Conservation (phyloP, 148 eudicot species). For the Cornus suecica region DNA sequence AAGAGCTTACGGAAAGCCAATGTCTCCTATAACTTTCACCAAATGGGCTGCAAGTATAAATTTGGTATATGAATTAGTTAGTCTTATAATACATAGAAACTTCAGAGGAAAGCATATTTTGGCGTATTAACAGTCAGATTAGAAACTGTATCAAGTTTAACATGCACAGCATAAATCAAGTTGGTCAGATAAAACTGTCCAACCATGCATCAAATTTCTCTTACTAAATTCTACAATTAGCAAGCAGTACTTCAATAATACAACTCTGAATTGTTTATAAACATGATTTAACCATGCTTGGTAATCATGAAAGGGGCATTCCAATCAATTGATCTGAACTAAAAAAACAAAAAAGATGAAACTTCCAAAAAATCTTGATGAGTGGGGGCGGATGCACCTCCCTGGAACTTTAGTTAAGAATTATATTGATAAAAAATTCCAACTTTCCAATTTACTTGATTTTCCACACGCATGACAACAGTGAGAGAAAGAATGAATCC, state of each 20-base stretch:
- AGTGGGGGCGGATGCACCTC: background rate
- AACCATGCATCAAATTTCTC: background rate
- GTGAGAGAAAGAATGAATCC: background rate
- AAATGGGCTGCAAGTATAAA: background rate
- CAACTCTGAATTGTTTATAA: background rate
- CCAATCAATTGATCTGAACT: too few species aligned
- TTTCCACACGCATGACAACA: background rate
- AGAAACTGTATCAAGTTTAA: background rate
- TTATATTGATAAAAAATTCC: too few species aligned
- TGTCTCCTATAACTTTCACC: background rate
- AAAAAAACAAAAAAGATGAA: background rate
- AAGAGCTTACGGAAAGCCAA: background rate
- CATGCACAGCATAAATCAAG: too few species aligned
- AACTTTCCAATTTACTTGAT: too few species aligned
- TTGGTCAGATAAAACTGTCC: too few species aligned
- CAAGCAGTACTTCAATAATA: background rate
- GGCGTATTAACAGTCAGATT: too few species aligned
- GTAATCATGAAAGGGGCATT: too few species aligned
- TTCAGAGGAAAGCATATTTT: background rate
- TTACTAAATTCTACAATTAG: too few species aligned
- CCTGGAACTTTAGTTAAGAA: too few species aligned
- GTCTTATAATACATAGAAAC: background rate
- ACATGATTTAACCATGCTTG: too few species aligned
- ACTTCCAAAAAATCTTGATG: background rate
- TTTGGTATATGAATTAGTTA: background rate